Conservation (phyloP, 2,329 filamentous ascomycete genomes). For the Nemania bipapillata region DNA sequence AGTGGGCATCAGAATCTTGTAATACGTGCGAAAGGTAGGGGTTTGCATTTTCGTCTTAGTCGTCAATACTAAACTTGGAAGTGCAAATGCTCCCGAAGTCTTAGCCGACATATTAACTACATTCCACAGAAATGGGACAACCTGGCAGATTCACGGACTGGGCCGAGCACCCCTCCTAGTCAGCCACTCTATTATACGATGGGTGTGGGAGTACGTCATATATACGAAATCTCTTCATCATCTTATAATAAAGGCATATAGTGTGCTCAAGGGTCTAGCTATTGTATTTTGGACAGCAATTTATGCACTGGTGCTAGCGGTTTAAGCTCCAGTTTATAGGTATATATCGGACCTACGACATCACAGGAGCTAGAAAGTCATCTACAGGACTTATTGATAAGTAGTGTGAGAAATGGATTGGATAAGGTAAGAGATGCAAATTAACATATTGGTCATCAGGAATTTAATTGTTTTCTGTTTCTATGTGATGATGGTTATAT, state of each 20-base stretch:
- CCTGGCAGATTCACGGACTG: not conserved
- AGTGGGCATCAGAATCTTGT: conserved; percentile 19
- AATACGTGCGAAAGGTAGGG: not conserved
- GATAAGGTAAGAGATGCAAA: not conserved
- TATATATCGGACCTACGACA: not conserved
- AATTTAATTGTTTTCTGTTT: not conserved
- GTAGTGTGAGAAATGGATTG: too few relatives aligned
- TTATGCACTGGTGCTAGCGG: not conserved
- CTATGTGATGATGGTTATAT: not conserved
- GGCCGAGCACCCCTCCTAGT: not conserved
- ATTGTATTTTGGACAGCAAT: not conserved
- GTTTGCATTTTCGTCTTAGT: not conserved
- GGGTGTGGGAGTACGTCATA: not conserved
- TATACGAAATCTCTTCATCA: not conserved
- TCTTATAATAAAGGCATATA: not conserved
- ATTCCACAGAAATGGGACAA: not conserved
- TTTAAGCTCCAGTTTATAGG: not conserved
- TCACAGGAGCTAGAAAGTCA: too few relatives aligned
- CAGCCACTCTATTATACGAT: not conserved
- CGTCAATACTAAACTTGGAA: not conserved
- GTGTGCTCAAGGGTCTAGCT: not conserved
- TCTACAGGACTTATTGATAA: too few relatives aligned
- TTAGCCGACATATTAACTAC: not conserved
- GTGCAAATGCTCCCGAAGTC: not conserved
- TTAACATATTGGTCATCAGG: not conserved